phyloP scores from a whole-genome alignment of 2,329 filamentous ascomycete genomes.

The Fusarium nematophilum region DNA sequence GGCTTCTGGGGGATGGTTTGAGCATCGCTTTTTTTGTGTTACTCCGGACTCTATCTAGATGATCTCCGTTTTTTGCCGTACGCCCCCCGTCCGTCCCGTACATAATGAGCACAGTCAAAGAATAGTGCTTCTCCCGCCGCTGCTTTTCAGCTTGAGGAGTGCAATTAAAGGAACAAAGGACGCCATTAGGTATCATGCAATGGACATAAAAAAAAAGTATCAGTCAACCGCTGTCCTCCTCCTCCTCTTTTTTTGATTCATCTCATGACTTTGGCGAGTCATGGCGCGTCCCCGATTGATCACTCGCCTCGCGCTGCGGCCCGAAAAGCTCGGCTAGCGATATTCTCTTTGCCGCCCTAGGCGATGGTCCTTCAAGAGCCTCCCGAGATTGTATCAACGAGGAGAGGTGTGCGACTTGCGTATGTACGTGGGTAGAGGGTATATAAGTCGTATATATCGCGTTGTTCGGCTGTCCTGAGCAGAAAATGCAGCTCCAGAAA shows the following conservation, averaged over 20 bases:
- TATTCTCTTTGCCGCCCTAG: slow-evolving; percentile 3
- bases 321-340: neutral
- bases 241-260: slow-evolving; percentile 19
- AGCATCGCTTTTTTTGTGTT: slow-evolving; percentile 13
- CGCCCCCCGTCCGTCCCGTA: too few species aligned
- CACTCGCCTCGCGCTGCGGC: slow-evolving; percentile 8
- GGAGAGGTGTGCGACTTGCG: neutral
- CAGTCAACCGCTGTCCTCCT: slow-evolving; percentile 15
- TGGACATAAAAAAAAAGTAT: slow-evolving; percentile 23
- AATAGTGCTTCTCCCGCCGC: slow-evolving; percentile 8
- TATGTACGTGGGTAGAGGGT: slow-evolving; percentile 1
- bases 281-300: slow-evolving; percentile 26
- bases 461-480: slow-evolving; percentile 7
- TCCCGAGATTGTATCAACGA: slow-evolving; percentile 2
- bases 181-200: slow-evolving; percentile 41
- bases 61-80: slow-evolving; percentile 25
- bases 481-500: slow-evolving; percentile 1
- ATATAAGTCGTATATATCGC: slow-evolving; percentile 13
- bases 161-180: slow-evolving; percentile 20
- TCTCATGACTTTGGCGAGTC: slow-evolving; percentile 14
- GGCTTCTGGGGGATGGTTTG: neutral
- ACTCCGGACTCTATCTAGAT: slow-evolving; percentile 35
- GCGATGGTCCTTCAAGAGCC: too few species aligned
- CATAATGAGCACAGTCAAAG: slow-evolving; percentile 19
- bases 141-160: slow-evolving; percentile 9